phyloP scores from a whole-genome alignment of 202 grass and related monocot genomes.

The Digitaria exilis region DNA sequence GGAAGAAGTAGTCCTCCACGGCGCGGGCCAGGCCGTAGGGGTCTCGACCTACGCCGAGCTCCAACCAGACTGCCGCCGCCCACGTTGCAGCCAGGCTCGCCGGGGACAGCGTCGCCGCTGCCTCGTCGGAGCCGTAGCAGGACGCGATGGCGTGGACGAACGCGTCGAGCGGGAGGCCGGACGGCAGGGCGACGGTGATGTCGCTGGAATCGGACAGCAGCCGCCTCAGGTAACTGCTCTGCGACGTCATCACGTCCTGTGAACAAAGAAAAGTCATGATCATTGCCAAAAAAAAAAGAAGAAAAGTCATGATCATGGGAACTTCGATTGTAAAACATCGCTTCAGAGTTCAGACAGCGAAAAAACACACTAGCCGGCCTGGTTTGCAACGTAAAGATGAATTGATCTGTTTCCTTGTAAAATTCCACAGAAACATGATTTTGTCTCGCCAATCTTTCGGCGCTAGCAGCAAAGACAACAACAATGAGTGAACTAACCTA shows the following conservation, averaged over 20 bases:
- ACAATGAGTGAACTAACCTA: neutral
- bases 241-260: slow-evolving; percentile 68
- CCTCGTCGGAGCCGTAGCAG: slow-evolving; percentile 57
- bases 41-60: slow-evolving; percentile 41
- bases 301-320: neutral
- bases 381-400: neutral
- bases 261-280: neutral
- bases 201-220: slow-evolving; percentile 57
- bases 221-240: slow-evolving; percentile 69
- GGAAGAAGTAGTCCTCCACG: slow-evolving; percentile 81
- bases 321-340: neutral
- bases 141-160: slow-evolving; percentile 51
- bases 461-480: neutral
- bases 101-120: slow-evolving; percentile 37
- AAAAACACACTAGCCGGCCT: neutral
- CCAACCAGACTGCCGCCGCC: slow-evolving; percentile 70
- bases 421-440: neutral
- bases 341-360: neutral
- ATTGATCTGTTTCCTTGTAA: neutral
- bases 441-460: neutral
- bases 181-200: slow-evolving; percentile 51
- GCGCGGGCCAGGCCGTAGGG: slow-evolving; percentile 34
- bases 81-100: slow-evolving; percentile 55
- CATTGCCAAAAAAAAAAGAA: too few species aligned
- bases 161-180: slow-evolving; percentile 45